These are phyloP conservation scores for Annulohypoxylon nitens DNA, from an alignment of 495 filamentous ascomycete species.

Conservation along the genomic window DNA sequence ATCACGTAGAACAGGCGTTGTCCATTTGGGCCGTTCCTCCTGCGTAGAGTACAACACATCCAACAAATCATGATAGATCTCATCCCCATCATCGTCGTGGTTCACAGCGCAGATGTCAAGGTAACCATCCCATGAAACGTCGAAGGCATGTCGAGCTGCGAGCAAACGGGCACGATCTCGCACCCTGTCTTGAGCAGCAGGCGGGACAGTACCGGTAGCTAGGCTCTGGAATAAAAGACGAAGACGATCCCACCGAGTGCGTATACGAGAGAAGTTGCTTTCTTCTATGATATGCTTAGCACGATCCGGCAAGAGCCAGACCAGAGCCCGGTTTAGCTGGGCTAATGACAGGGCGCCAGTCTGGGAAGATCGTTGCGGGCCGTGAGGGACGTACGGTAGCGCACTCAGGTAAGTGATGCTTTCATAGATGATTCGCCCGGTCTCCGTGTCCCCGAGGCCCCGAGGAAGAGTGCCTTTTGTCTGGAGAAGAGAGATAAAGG, in stretches of 20 bases:
- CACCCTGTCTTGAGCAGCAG: constrained; percentile 5
- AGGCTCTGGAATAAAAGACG: constrained; percentile 50
- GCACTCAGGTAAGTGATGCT: constrained; percentile 38
- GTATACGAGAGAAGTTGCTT: constrained; percentile 33
- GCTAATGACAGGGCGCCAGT: constrained; percentile 26
- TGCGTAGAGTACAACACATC: constrained; percentile 50
- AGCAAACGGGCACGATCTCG: constrained; percentile 22
- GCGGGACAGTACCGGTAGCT: constrained; percentile 16
- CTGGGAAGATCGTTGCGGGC: background rate
- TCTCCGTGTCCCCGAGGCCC: constrained; percentile 15
- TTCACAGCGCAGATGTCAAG: constrained; percentile 37
- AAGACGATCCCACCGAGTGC: constrained; percentile 40
- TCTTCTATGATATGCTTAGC: constrained; percentile 36
- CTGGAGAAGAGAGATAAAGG: constrained; percentile 38
- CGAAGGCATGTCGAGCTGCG: constrained; percentile 24
- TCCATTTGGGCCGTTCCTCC: constrained; percentile 1
- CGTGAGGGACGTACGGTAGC: constrained; percentile 28
- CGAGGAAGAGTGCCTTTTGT: constrained; percentile 18
- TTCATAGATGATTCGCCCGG: constrained; percentile 37
- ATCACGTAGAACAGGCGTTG: constrained; percentile 34
- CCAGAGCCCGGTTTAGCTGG: constrained; percentile 34
- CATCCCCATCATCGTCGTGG: constrained; percentile 49
- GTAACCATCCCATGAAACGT: constrained; percentile 6
- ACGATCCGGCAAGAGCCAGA: constrained; percentile 36
- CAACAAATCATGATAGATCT: constrained; percentile 51